These are phyloP conservation scores for Melastoma candidum DNA, from an alignment of 441 rosid species.

Conservation along the genomic window DNA sequence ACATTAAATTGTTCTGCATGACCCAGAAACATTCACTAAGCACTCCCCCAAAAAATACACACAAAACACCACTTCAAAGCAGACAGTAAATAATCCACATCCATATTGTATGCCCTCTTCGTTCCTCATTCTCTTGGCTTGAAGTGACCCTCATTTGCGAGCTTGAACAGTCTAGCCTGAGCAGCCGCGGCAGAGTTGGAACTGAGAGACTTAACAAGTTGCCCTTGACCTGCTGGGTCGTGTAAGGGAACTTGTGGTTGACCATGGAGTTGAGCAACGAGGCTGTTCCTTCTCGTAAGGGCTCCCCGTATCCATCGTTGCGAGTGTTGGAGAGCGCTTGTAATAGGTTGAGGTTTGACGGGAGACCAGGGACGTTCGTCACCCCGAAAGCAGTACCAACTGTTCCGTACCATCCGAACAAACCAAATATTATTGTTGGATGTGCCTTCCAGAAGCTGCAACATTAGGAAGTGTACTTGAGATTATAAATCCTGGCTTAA, in stretches of 20 bases:
- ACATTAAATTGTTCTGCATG: too few relatives aligned
- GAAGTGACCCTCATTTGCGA: constrained; percentile 7
- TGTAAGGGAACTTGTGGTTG: constrained; percentile 3
- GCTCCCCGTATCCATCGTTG: neutral
- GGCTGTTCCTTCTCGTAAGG: constrained; percentile 9
- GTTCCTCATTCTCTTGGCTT: constrained; percentile 1
- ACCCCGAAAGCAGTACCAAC: neutral
- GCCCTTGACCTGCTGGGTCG: constrained; percentile 2
- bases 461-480: too few relatives aligned
- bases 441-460: constrained; percentile 4
- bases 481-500: too few relatives aligned
- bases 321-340: constrained; percentile 8
- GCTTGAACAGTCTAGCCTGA: constrained; percentile 7
- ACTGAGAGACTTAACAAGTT: neutral
- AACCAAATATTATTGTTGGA: neutral
- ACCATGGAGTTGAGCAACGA: constrained; percentile 11
- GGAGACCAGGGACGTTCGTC: neutral
- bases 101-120: too few relatives aligned
- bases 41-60: too few relatives aligned
- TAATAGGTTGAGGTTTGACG: constrained; percentile 4
- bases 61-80: too few relatives aligned
- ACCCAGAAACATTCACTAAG: too few relatives aligned
- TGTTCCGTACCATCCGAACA: neutral
- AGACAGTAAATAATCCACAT: too few relatives aligned
- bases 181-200: constrained; percentile 4